These are phyloP conservation scores for Saccharomycopsis lassenensis DNA, from an alignment of 805 yeast genomes.

Conservation along the genomic window DNA sequence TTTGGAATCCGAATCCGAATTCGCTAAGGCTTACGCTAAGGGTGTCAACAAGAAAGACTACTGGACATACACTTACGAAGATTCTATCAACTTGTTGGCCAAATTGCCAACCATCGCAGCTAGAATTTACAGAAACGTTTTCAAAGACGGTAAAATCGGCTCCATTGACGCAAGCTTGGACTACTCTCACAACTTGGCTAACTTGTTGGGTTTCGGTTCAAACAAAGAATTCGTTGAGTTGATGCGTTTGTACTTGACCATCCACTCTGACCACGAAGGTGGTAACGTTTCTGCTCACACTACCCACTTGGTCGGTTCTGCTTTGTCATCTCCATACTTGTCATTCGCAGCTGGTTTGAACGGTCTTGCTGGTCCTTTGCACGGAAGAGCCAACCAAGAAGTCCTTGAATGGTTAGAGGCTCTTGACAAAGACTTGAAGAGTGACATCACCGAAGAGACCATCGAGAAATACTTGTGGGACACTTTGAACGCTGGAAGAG, in stretches of 20 bases:
- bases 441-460: slow-evolving; percentile 26
- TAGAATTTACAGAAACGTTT: slow-evolving; percentile 57
- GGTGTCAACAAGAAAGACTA: slow-evolving; percentile 60
- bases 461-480: slow-evolving; percentile 64
- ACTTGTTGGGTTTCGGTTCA: slow-evolving; percentile 46
- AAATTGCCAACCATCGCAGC: slow-evolving; percentile 69
- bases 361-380: slow-evolving; percentile 82
- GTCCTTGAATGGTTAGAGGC: slow-evolving; percentile 64
- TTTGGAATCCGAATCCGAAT: slow-evolving; percentile 57
- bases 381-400: slow-evolving; percentile 80
- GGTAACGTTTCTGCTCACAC: slow-evolving; percentile 79
- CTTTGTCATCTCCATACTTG: slow-evolving; percentile 65
- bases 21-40: slow-evolving; percentile 60
- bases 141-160: slow-evolving; percentile 42
- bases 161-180: slow-evolving; percentile 43
- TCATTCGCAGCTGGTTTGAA: slow-evolving; percentile 70
- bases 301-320: slow-evolving; percentile 75
- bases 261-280: slow-evolving; percentile 78
- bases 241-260: slow-evolving; percentile 60
- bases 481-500: slow-evolving; percentile 60
- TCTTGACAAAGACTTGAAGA: slow-evolving; percentile 37
- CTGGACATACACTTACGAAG: slow-evolving; percentile 72
- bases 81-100: slow-evolving; percentile 57
- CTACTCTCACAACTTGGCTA: slow-evolving; percentile 64
- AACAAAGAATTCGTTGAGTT: slow-evolving; percentile 52